phyloP scores from a whole-genome alignment of 2,329 filamentous ascomycete genomes.

The Gyromitra esculenta region DNA sequence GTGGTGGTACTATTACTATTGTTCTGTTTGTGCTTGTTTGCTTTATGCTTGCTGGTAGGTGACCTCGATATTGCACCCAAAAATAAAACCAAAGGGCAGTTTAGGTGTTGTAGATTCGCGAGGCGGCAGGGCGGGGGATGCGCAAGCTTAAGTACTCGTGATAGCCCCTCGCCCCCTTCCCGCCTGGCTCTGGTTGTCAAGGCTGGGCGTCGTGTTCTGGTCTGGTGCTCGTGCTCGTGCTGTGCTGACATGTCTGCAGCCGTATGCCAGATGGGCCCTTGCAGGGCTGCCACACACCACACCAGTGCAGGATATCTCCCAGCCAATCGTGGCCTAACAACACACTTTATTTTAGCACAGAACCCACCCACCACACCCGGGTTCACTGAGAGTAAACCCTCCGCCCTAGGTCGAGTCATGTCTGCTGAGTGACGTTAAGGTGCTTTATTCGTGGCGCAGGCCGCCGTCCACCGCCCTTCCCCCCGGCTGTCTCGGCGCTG shows the following conservation, averaged over 20 bases:
- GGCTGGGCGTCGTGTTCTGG: slow-evolving; percentile 42
- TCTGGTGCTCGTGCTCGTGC: no score
- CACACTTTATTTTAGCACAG: slow-evolving; percentile 49
- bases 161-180: slow-evolving; percentile 26
- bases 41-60: slow-evolving; percentile 25
- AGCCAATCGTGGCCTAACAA: slow-evolving; percentile 44
- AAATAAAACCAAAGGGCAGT: slow-evolving; percentile 48
- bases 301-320: slow-evolving; percentile 7
- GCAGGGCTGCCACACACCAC: slow-evolving; percentile 51
- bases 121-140: slow-evolving; percentile 51
- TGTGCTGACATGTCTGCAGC: slow-evolving; percentile 50
- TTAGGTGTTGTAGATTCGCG: slow-evolving; percentile 47
- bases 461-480: slow-evolving; percentile 14
- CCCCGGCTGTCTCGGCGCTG: slow-evolving; percentile 35
- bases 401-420: slow-evolving; percentile 43
- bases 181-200: slow-evolving; percentile 45
- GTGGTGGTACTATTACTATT: background rate
- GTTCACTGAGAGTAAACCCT: slow-evolving; percentile 7
- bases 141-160: slow-evolving; percentile 49
- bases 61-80: slow-evolving; percentile 51
- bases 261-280: slow-evolving; percentile 51
- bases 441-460: slow-evolving; percentile 46
- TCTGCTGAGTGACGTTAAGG: slow-evolving; percentile 32
- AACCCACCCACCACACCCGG: slow-evolving; percentile 17
- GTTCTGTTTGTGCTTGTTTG: slow-evolving; percentile 17